A percentile compares a stretch with the other conserved stretches of the same genome.
Evolutionary conservation across 495 filamentous ascomycete species (phyloP).

Genomic region (Hypoxylon intermedium): DNA sequence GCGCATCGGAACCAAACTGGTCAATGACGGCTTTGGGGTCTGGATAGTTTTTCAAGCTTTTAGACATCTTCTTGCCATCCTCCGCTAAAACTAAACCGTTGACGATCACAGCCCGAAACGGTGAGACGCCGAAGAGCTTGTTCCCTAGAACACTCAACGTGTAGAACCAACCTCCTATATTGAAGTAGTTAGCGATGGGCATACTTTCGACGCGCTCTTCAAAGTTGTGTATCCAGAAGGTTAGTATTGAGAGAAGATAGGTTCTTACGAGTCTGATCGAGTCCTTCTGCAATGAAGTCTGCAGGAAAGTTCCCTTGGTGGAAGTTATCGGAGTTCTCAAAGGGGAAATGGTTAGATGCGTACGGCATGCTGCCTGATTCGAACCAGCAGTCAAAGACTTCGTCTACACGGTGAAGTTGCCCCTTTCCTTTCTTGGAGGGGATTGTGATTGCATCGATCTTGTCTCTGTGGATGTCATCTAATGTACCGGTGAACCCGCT

Average conservation of each 20-base stretch:
- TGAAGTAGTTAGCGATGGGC: slow-evolving; percentile 13
- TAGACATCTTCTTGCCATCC: slow-evolving; percentile 99
- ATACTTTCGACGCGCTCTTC: not conserved
- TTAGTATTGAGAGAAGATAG: not conserved
- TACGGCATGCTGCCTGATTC: slow-evolving; percentile 96
- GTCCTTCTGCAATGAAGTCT: slow-evolving; percentile 95
- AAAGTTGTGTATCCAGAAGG: not conserved
- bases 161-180: slow-evolving; percentile 89
- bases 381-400: slow-evolving; percentile 98
- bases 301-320: slow-evolving; percentile 80
- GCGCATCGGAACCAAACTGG: slow-evolving; percentile 90
- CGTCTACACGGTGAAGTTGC: slow-evolving; percentile 76
- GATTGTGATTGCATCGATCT: slow-evolving; percentile 95
- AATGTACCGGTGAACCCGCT: slow-evolving; percentile 86
- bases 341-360: slow-evolving; percentile 90
- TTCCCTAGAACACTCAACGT: slow-evolving; percentile 89
- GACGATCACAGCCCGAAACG: slow-evolving; percentile 96
- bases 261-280: slow-evolving; percentile 71
- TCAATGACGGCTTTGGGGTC: slow-evolving; percentile 86
- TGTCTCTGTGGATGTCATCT: slow-evolving; percentile 91
- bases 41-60: slow-evolving; percentile 96
- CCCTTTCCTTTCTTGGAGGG: slow-evolving; percentile 92
- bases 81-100: slow-evolving; percentile 96
- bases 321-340: slow-evolving; percentile 88
- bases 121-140: slow-evolving; percentile 85